These are phyloP conservation scores for Mortierella sp. DNA, from an alignment of 371 early-diverging fungal genomes.

Conservation along the genomic window DNA sequence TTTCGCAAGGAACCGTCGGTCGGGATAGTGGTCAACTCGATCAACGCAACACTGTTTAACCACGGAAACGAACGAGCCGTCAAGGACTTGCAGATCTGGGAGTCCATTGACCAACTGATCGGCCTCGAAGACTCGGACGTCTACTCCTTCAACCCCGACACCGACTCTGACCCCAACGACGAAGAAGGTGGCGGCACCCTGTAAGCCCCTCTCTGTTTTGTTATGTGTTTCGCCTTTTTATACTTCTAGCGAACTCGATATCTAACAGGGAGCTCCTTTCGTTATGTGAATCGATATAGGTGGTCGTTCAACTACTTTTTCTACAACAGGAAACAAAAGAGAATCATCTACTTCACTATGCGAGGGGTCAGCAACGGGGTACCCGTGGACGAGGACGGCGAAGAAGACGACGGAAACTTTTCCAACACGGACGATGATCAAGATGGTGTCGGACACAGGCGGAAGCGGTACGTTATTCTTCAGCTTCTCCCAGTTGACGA, in stretches of 20 bases:
- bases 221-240: neutral
- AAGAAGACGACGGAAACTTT: constrained; percentile 41
- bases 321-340: constrained; percentile 89
- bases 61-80: constrained; percentile 76
- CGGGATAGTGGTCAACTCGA: constrained; percentile 81
- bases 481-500: neutral
- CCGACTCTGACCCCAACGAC: constrained; percentile 89
- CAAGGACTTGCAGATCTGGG: constrained; percentile 76
- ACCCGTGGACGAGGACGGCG: constrained; percentile 25
- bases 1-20: constrained; percentile 84
- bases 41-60: constrained; percentile 89
- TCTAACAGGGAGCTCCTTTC: too few relatives aligned
- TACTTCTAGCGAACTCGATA: neutral
- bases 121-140: constrained; percentile 87
- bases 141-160: constrained; percentile 89
- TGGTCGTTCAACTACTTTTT: constrained; percentile 97
- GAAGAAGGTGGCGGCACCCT: constrained; percentile 78
- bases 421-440: constrained; percentile 46
- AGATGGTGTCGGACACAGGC: constrained; percentile 36
- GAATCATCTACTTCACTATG: constrained; percentile 91
- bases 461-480: constrained; percentile 36
- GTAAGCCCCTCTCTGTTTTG: constrained; percentile 33
- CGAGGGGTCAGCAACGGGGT: constrained; percentile 74
- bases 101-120: constrained; percentile 85
- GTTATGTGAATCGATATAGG: constrained; percentile 53